Percentiles rank a stretch among this genome's conserved stretches.
These are phyloP conservation scores for Botryotinia convoluta DNA, from an alignment of 2,329 filamentous ascomycete species.

Conservation along the genomic window DNA sequence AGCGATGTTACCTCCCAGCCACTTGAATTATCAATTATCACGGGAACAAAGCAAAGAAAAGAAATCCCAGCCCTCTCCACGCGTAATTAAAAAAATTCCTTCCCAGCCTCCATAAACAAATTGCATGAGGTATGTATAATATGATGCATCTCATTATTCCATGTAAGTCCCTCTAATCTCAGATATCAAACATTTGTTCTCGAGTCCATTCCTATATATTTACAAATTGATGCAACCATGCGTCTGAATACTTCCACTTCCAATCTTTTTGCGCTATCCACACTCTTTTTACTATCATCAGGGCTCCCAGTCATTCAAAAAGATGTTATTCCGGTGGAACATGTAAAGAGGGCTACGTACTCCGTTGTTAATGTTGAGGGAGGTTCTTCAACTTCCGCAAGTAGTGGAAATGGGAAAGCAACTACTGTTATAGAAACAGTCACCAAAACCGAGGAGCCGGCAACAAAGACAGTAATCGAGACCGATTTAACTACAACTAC, in stretches of 20 bases:
- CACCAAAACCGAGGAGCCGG: slow-evolving; percentile 26
- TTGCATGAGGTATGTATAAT: slow-evolving; percentile 31
- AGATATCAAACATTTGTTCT: slow-evolving; percentile 5
- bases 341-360: slow-evolving; percentile 34
- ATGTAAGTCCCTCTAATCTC: slow-evolving; percentile 23
- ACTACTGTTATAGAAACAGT: slow-evolving; percentile 33
- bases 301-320: slow-evolving; percentile 31
- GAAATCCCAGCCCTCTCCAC: slow-evolving; percentile 27
- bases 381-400: slow-evolving; percentile 27
- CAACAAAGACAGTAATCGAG: slow-evolving; percentile 31
- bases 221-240: slow-evolving; percentile 28
- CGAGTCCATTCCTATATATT: slow-evolving; percentile 4
- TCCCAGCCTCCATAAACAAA: slow-evolving; percentile 31
- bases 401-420: slow-evolving; percentile 15
- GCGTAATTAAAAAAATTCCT: neutral
- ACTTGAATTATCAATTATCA: slow-evolving; percentile 21
- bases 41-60: slow-evolving; percentile 22
- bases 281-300: slow-evolving; percentile 29
- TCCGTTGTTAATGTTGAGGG: slow-evolving; percentile 41
- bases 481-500: slow-evolving; percentile 31
- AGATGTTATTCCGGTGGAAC: slow-evolving; percentile 19
- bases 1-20: slow-evolving; percentile 22
- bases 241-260: slow-evolving; percentile 29
- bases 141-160: slow-evolving; percentile 19
- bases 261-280: slow-evolving; percentile 32